Evolutionary conservation across 2,329 filamentous ascomycete genomes (phyloP).

Genomic region (Aspergillus neotritici): DNA sequence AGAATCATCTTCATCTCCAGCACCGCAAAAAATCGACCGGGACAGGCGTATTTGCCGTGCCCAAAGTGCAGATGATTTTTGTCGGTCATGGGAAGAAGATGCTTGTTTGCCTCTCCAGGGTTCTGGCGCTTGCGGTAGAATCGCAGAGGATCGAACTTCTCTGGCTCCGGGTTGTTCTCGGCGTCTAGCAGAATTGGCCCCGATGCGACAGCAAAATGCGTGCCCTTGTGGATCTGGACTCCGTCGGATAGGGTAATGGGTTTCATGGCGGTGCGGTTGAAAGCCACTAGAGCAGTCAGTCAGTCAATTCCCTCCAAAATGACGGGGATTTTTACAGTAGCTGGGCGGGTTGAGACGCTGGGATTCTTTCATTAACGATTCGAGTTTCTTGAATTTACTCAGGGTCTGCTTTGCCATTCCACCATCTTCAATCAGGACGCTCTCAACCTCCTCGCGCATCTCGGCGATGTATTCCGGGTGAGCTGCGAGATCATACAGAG

Average conservation of each 20-base stretch:
- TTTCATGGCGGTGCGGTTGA: conserved; percentile 13
- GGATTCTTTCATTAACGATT: conserved; percentile 20
- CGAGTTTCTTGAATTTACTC: conserved; percentile 12
- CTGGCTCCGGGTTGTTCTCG: conserved; percentile 9
- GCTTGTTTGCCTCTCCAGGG: conserved; percentile 9
- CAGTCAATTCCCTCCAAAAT: neutral
- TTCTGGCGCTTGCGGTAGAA: conserved; percentile 14
- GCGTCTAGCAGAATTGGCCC: conserved; percentile 16
- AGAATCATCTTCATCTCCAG: conserved; percentile 26
- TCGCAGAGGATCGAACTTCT: conserved; percentile 21
- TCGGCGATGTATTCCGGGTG: conserved; percentile 16
- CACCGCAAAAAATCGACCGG: conserved; percentile 30
- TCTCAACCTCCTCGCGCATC: conserved; percentile 16
- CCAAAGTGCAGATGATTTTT: conserved; percentile 23
- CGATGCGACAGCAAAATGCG: conserved; percentile 12
- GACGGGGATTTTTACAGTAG: conserved; percentile 9
- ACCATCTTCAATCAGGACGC: conserved; percentile 10
- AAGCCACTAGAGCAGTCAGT: conserved; percentile 7
- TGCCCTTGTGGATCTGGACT: conserved; percentile 12
- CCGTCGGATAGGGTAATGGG: conserved; percentile 19
- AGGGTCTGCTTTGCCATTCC: conserved; percentile 11
- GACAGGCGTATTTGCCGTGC: conserved; percentile 28
- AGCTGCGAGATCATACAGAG: conserved; percentile 16
- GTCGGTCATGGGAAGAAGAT: conserved; percentile 17
- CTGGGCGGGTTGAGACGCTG: conserved; percentile 15